Evolutionary conservation across 2,329 filamentous ascomycete species (phyloP).

Genomic region (Alternaria gaisen): DNA sequence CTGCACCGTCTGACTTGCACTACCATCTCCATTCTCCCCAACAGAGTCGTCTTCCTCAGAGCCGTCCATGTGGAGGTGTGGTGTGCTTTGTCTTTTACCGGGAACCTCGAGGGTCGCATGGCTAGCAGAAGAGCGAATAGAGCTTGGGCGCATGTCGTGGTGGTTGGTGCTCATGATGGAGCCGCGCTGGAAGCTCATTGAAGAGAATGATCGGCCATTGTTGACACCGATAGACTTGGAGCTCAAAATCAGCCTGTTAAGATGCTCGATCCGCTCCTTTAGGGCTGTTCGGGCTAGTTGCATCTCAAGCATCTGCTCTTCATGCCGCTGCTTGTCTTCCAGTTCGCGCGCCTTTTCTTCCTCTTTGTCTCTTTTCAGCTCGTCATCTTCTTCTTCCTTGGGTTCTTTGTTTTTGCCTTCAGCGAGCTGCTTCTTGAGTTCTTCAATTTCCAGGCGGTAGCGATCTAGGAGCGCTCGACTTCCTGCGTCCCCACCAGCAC

Average conservation of each 20-base stretch:
- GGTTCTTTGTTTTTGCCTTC: constrained; percentile 66
- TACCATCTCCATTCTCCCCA: constrained; percentile 87
- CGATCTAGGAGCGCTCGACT: constrained; percentile 88
- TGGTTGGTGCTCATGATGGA: constrained; percentile 54
- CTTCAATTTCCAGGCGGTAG: constrained; percentile 91
- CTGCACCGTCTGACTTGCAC: constrained; percentile 82
- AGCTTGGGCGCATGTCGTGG: constrained; percentile 59
- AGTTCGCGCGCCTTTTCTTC: constrained; percentile 71
- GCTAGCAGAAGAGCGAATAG: constrained; percentile 51
- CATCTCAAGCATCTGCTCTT: constrained; percentile 99
- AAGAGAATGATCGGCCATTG: constrained; percentile 53
- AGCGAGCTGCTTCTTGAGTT: constrained; percentile 82
- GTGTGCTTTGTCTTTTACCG: constrained; percentile 35
- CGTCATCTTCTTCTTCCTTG: constrained; percentile 66
- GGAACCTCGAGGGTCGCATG: constrained; percentile 54
- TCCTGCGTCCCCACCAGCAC: constrained; percentile 79
- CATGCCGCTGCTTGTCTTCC: constrained; percentile 85
- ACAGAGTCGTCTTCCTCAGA: constrained; percentile 61
- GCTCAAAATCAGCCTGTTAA: constrained; percentile 93
- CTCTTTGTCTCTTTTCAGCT: constrained; percentile 69
- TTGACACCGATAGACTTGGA: constrained; percentile 97
- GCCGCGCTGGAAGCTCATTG: constrained; percentile 52
- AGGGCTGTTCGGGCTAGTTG: constrained; percentile 93
- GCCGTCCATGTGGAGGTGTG: constrained; percentile 37
- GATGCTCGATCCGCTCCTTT: constrained; percentile 96